These are phyloP conservation scores for Chrysoporthe deuterocubensis DNA, from an alignment of 2,329 filamentous ascomycete genomes.

Conservation along the genomic window DNA sequence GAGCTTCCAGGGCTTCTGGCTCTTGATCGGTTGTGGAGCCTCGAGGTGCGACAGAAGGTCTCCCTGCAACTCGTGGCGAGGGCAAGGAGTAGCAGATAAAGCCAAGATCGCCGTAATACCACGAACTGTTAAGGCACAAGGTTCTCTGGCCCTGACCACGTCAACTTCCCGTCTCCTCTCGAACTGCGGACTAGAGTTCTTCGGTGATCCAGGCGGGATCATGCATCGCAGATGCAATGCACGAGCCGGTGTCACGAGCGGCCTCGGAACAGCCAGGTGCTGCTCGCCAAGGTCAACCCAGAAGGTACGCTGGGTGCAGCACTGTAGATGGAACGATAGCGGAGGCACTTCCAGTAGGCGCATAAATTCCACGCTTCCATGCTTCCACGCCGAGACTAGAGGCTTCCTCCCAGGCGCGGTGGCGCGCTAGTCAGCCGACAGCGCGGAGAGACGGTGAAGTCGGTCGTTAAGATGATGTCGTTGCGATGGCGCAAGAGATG, in stretches of 20 bases:
- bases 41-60: background rate
- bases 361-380: no score
- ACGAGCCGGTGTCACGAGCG: background rate
- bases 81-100: background rate
- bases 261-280: no score
- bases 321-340: no score
- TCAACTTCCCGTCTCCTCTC: background rate
- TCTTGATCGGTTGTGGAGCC: slow-evolving; percentile 19
- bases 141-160: background rate
- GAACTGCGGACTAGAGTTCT: background rate
- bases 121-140: background rate
- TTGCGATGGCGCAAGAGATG: background rate
- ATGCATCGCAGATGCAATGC: background rate
- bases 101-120: background rate
- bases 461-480: no score
- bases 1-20: slow-evolving; percentile 27
- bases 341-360: no score
- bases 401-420: no score
- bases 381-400: no score
- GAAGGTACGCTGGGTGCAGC: no score
- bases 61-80: background rate
- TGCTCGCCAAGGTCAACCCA: no score
- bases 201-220: background rate
- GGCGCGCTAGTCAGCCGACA: no score
- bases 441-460: no score